Conservation (phyloP, 495 filamentous ascomycete species). For the Xylaria palmicola region DNA sequence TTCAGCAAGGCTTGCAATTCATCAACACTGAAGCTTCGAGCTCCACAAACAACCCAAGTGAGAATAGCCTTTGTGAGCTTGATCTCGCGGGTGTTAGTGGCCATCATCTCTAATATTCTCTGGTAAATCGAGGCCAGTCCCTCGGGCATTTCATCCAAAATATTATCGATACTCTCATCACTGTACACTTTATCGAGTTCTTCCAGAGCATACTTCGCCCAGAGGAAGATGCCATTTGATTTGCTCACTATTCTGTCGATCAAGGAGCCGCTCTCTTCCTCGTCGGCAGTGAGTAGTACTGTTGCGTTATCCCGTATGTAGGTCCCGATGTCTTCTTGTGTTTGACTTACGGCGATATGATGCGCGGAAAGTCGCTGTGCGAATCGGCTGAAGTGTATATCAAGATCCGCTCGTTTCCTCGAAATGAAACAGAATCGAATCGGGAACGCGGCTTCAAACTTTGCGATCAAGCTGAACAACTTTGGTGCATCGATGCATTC, state of each 20-base stretch:
- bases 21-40: constrained; percentile 3
- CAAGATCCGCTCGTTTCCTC: background rate
- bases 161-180: background rate
- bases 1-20: constrained; percentile 17
- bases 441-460: background rate
- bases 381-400: background rate
- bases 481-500: constrained; percentile 11
- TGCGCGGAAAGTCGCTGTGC: constrained; percentile 12
- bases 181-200: constrained; percentile 5
- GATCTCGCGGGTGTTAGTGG: background rate
- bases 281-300: background rate
- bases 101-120: constrained; percentile 6
- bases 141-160: constrained; percentile 14
- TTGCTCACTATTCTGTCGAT: constrained; percentile 17
- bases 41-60: constrained; percentile 11
- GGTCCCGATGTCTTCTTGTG: background rate
- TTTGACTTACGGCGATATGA: background rate
- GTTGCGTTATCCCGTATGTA: background rate
- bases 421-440: constrained; percentile 3
- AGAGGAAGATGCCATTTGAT: constrained; percentile 18
- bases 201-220: constrained; percentile 17
- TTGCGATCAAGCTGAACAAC: constrained; percentile 7
- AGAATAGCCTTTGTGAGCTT: constrained; percentile 18
- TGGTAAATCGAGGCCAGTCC: constrained; percentile 17
- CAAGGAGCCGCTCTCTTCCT: background rate